Evolutionary conservation across 192 early-diverging fungal genomes (phyloP).

Genomic region (Geranomyces variabilis): DNA sequence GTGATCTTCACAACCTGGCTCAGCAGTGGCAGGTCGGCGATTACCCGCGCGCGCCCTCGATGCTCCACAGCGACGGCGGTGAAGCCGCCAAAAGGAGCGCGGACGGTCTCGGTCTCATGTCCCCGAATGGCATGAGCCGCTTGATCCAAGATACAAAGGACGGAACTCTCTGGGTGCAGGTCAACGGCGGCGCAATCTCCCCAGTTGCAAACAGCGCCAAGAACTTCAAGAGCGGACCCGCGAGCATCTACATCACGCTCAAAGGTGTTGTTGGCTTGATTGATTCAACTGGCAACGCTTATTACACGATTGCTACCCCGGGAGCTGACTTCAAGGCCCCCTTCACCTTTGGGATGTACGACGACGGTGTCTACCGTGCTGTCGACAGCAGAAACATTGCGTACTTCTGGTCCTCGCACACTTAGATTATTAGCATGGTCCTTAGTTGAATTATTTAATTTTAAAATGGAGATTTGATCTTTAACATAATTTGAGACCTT

Average conservation of each 20-base stretch:
- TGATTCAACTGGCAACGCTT: not conserved
- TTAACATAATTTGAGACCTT: no score
- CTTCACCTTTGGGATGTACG: no score
- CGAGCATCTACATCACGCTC: not conserved
- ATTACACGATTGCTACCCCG: not conserved
- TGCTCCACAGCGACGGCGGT: not conserved
- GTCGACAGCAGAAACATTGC: no score
- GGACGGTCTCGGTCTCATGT: not conserved
- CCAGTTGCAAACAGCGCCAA: not conserved
- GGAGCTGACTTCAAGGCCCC: no score
- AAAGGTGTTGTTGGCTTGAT: not conserved
- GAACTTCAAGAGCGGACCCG: not conserved
- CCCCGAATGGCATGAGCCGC: not conserved
- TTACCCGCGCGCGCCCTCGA: not conserved
- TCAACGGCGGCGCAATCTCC: not conserved
- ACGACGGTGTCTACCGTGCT: no score
- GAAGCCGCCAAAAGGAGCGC: not conserved
- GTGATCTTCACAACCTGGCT: not conserved
- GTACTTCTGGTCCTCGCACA: no score
- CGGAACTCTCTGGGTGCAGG: constrained; percentile 1
- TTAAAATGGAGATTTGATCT: no score
- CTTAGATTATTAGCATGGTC: no score
- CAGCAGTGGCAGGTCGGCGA: constrained; percentile 6
- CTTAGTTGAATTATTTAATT: no score
- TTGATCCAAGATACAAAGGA: not conserved